Percentiles rank a stretch among this genome's conserved stretches.
These are phyloP conservation scores for Hygrocybe punicea DNA, from an alignment of 768 basidiomycete species.

Conservation along the genomic window DNA sequence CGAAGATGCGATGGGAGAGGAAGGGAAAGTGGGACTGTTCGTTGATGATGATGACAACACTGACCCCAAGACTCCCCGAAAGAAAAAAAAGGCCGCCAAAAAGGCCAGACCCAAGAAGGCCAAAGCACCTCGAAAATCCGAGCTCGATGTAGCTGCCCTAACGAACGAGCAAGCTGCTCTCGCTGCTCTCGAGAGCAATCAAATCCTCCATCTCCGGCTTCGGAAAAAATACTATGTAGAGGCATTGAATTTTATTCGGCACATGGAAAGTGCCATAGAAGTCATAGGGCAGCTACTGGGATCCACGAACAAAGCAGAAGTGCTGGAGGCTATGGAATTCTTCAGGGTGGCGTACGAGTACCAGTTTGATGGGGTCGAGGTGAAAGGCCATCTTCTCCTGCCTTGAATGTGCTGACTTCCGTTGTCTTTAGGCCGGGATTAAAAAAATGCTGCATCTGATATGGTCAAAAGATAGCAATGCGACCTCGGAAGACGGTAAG, in stretches of 20 bases:
- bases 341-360: conserved; percentile 82
- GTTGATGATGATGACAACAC: conserved; percentile 40
- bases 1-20: conserved; percentile 41
- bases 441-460: conserved; percentile 96
- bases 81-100: conserved; percentile 17
- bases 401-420: conserved; percentile 7
- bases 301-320: conserved; percentile 80
- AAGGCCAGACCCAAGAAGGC: conserved; percentile 9
- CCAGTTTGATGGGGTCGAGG: conserved; percentile 73
- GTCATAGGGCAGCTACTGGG: conserved; percentile 75
- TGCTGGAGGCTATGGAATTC: conserved; percentile 84
- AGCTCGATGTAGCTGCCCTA: conserved; percentile 64
- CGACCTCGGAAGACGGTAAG: conserved; percentile 57
- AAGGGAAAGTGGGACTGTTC: conserved; percentile 37
- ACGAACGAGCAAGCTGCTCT: conserved; percentile 69
- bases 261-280: conserved; percentile 60
- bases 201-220: conserved; percentile 63
- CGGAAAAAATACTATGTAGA: conserved; percentile 86
- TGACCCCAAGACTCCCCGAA: conserved; percentile 18
- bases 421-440: conserved; percentile 62
- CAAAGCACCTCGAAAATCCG: conserved; percentile 60
- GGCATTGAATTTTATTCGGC: conserved; percentile 74
- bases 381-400: conserved; percentile 27
- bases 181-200: conserved; percentile 62
- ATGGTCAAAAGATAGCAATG: conserved; percentile 92